Evolutionary conservation across 2,329 filamentous ascomycete species (phyloP), one percentile per base, ranked within the genome.

Genomic region (Didymella pinodella): DNA sequence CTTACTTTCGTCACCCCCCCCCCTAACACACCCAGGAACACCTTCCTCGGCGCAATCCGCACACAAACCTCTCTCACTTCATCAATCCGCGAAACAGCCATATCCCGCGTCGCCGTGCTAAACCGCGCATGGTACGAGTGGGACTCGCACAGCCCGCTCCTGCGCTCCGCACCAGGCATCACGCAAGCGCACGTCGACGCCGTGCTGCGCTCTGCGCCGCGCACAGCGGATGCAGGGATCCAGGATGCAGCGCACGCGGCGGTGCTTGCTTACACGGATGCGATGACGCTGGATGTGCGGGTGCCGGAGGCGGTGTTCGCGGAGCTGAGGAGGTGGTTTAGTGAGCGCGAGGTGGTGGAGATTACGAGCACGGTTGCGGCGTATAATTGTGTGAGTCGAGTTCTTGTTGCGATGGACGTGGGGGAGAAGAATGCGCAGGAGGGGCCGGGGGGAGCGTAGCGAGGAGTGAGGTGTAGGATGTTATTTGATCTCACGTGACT

Each of bases 41-140:
- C 80, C 20, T 86, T 86, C 65, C 77, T 86, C 31, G 83, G 83
- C 41, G 78, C 84, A 36, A 84, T 87, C 44, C 82, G 85, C 44
- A 84, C 82, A 1, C 74, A 78, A 57, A 86, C 83, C 6, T 81
- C 78, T 12, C 76, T 86, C 3, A 70, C 82, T 3, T 74, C 78
- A 3, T 75, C 76, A 66, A 72, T 92, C 52, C 87, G 90, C 65
- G 92, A 96, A 80, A 82, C 93, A 18, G 89, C 90, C 65, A 93
- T 96, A 67, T 92, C 87, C 70, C 85, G 92, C 48, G 90, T 96
- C 14, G 92, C 92, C 12, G 88, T 90, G 16, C 84, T 92, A 68
- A 96, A 96, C 77, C 78, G 84, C 18, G 92, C 92, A 1, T 92
- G 90, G 87, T 96, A 93, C 77, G 92, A 96, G 76, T 96, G 91